Percentiles rank a stretch among this genome's conserved stretches.
Evolutionary conservation across 1,284 basidiomycete genomes (phyloP).

Genomic region (Ustilago nuda): DNA sequence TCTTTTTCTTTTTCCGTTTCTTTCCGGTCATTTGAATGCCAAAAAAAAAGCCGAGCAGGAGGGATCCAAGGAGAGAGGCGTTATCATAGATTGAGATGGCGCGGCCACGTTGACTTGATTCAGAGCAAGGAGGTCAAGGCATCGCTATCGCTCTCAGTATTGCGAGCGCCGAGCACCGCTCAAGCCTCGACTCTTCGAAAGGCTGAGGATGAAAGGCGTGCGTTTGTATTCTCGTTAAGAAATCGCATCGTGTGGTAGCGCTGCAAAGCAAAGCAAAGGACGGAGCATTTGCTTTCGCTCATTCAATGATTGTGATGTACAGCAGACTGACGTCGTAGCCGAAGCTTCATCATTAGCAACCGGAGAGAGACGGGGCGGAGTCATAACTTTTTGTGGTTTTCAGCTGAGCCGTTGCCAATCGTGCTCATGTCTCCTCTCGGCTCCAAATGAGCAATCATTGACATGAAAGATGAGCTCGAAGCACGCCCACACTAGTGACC

Average conservation of each 20-base stretch:
- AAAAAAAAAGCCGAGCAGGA: background rate
- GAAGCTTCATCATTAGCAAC: slow-evolving; percentile 6
- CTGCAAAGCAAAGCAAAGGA: background rate
- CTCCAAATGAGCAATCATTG: background rate
- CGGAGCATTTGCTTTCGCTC: background rate
- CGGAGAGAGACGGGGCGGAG: slow-evolving; percentile 1
- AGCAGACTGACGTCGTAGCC: slow-evolving; percentile 1
- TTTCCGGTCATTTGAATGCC: background rate
- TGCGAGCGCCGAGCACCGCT: background rate
- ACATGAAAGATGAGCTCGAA: background rate
- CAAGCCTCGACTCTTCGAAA: background rate
- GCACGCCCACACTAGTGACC: slow-evolving; percentile 1
- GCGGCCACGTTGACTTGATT: slow-evolving; percentile 1
- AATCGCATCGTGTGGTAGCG: background rate
- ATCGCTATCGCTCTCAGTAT: background rate
- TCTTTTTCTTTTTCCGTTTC: too few species aligned
- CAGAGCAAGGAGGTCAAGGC: background rate
- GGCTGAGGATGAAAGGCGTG: background rate
- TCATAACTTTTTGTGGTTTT: slow-evolving; percentile 2
- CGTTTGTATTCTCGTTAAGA: background rate
- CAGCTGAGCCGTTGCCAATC: background rate
- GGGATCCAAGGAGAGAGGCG: background rate
- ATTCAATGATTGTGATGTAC: background rate
- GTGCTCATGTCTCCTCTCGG: slow-evolving; percentile 6
- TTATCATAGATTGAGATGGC: background rate